Evolutionary conservation across 1,139 yeast genomes (phyloP), one percentile per base, ranked within the genome.

Genomic region (Candida tetrigidarum): DNA sequence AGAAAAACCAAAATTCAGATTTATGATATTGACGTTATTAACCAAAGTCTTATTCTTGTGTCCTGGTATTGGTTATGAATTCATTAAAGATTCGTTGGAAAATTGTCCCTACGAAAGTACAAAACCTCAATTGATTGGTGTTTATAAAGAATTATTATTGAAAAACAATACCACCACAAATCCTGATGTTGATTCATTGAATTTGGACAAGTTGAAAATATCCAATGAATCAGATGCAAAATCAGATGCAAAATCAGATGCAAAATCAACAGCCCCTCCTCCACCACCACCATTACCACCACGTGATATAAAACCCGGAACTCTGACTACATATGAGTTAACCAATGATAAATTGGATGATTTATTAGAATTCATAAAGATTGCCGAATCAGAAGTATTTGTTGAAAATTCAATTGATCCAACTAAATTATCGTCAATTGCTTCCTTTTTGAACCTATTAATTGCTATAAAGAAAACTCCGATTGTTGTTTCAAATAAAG

Each of bases 51-150:
- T 91, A 51, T 74, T 84, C 3, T 59, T 78, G 28, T 64, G 83
- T 32, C 79, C 83, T 0, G 89, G 86, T 48, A 67, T 74, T 11
- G 69, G 87, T 1, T 87, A 81, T 62, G 72, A 70, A 4, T 88
- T 86, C 56, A 69, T 89, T 16, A 58, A 74, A 33, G 93, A 88
- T 58, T 77, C 93, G 0, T 69, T 92, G 47, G 67, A 71, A 28
- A 72, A 78, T 46, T 88, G 96, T 58, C 96, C 96, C 2, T 83
- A 74, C 59, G 80, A 75, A 35, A 73, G 74, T 37, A 78, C 80
- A 18, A 81, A 83, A 52, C 74, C 83, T 22, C 81, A 81, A 3
- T 67, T 84, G 41, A 74, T 88, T 12, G 81, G 84, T 3, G 79
- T 88, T 22, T 73, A 89, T 54, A 90, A 86, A 59, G 87, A 83